A percentile compares a stretch with the other conserved stretches of the same genome.
Evolutionary conservation across 345 rosid genomes (phyloP).

Genomic region (Euphorbia tirucalli): DNA sequence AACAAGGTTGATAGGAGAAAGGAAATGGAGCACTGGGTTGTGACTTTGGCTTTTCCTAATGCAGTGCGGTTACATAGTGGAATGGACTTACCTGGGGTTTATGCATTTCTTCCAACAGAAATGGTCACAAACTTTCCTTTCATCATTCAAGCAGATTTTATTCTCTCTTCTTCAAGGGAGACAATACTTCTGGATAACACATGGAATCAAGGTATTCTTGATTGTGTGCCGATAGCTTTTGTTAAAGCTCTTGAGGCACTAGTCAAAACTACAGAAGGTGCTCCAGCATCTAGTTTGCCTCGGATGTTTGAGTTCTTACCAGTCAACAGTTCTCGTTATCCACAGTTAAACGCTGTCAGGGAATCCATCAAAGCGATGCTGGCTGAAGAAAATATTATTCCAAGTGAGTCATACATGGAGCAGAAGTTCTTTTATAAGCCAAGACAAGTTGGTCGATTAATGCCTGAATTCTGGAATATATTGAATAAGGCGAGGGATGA

Average conservation of each 20-base stretch:
- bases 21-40: slow-evolving; percentile 64
- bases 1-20: slow-evolving; percentile 57
- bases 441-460: slow-evolving; percentile 48
- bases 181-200: slow-evolving; percentile 53
- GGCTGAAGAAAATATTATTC: slow-evolving; percentile 44
- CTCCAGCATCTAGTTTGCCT: slow-evolving; percentile 50
- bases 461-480: slow-evolving; percentile 56
- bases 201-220: slow-evolving; percentile 85
- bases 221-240: slow-evolving; percentile 53
- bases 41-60: slow-evolving; percentile 70
- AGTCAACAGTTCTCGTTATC: slow-evolving; percentile 31
- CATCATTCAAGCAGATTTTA: slow-evolving; percentile 69
- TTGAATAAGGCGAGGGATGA: slow-evolving; percentile 46
- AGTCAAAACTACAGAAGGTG: slow-evolving; percentile 44
- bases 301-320: slow-evolving; percentile 63
- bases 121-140: slow-evolving; percentile 69
- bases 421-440: slow-evolving; percentile 71
- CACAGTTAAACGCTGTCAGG: slow-evolving; percentile 41
- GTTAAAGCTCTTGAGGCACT: slow-evolving; percentile 53
- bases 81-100: slow-evolving; percentile 52
- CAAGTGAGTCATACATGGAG: slow-evolving; percentile 44
- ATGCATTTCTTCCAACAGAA: slow-evolving; percentile 75
- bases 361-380: slow-evolving; percentile 39
- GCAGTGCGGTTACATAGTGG: slow-evolving; percentile 56
- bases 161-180: slow-evolving; percentile 70